phyloP scores from a whole-genome alignment of 805 yeast species.

The Candida schatavii region DNA sequence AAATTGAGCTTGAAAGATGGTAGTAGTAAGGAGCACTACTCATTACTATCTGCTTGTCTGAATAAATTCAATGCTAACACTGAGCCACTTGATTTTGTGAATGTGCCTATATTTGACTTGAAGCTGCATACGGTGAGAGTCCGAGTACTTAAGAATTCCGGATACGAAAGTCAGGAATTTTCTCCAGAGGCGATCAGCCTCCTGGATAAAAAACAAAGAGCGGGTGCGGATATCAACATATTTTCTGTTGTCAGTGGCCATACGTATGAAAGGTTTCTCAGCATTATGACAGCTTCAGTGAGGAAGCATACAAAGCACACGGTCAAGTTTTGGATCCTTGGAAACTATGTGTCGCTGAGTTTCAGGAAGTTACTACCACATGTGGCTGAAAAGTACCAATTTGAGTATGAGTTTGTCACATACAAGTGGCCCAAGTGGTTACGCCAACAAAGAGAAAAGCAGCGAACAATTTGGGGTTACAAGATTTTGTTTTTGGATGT shows the following conservation, averaged over 20 bases:
- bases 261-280: conserved; percentile 66
- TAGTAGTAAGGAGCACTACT: conserved; percentile 22
- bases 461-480: conserved; percentile 83
- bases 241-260: conserved; percentile 85
- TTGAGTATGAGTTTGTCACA: conserved; percentile 72
- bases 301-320: conserved; percentile 53
- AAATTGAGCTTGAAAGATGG: conserved; percentile 41
- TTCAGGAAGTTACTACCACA: conserved; percentile 60
- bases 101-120: conserved; percentile 40
- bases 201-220: conserved; percentile 20
- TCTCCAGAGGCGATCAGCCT: background rate
- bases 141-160: conserved; percentile 36
- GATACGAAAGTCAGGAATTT: conserved; percentile 10
- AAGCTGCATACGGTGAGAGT: conserved; percentile 48
- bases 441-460: conserved; percentile 71
- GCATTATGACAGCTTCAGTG: conserved; percentile 81
- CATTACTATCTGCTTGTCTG: conserved; percentile 37
- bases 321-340: conserved; percentile 84
- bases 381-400: conserved; percentile 56
- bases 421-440: conserved; percentile 95
- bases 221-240: conserved; percentile 65
- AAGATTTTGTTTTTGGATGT: conserved; percentile 86
- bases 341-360: conserved; percentile 72
- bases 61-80: conserved; percentile 38
- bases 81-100: conserved; percentile 15